These are phyloP conservation scores for Cadophora luteo-olivacea DNA, from an alignment of 2,329 filamentous ascomycete genomes.

Conservation along the genomic window DNA sequence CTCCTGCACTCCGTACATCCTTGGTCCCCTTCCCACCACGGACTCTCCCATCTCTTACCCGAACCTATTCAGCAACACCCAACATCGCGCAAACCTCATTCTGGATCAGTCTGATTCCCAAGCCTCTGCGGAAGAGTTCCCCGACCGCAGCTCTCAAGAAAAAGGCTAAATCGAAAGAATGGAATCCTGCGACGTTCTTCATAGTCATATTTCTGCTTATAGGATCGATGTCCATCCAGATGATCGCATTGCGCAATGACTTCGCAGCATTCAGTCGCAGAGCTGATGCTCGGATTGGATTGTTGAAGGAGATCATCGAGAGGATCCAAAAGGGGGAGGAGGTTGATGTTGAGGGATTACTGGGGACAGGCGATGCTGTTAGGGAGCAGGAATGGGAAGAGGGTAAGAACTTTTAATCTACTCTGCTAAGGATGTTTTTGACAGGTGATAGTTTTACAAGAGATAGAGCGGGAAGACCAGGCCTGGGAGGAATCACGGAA, in stretches of 20 bases:
- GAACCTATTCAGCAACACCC: constrained; percentile 48
- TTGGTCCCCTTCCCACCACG: constrained; percentile 28
- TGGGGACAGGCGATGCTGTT: constrained; percentile 79
- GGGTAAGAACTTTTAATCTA: constrained; percentile 55
- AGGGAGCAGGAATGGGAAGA: constrained; percentile 90
- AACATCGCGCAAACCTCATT: constrained; percentile 50
- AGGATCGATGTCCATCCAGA: constrained; percentile 94
- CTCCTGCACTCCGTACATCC: constrained; percentile 35
- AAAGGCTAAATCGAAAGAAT: constrained; percentile 62
- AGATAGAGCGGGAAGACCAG: constrained; percentile 69
- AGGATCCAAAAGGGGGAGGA: constrained; percentile 74
- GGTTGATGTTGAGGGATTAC: constrained; percentile 81
- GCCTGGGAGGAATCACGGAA: constrained; percentile 46
- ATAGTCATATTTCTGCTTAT: constrained; percentile 85
- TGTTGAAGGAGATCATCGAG: constrained; percentile 78
- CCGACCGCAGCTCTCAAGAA: constrained; percentile 47
- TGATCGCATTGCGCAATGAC: constrained; percentile 81
- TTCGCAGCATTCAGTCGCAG: constrained; percentile 74
- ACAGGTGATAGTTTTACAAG: constrained; percentile 60
- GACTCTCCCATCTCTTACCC: constrained; percentile 23
- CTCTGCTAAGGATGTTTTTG: constrained; percentile 13
- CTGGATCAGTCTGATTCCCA: constrained; percentile 75
- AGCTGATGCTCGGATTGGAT: constrained; percentile 78
- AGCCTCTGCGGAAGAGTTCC: constrained; percentile 60
- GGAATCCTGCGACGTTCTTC: constrained; percentile 85